A percentile compares a stretch with the other conserved stretches of the same genome.
These are phyloP conservation scores for Sarocladium oryzae DNA, from an alignment of 2,329 filamentous ascomycete species.

Conservation along the genomic window DNA sequence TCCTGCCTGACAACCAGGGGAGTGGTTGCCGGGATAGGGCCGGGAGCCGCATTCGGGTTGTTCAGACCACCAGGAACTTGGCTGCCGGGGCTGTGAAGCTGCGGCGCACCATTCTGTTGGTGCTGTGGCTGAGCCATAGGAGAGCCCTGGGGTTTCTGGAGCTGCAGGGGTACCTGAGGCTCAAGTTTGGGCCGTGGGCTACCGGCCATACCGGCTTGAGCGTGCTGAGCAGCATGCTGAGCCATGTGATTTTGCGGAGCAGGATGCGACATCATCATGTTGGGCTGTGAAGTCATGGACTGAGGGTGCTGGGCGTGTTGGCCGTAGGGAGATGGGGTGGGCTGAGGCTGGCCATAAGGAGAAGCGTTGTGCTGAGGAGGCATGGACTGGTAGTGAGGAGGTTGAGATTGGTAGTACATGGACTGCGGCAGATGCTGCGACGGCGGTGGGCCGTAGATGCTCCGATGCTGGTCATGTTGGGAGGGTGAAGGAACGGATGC, in stretches of 20 bases:
- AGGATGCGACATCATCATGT: slow-evolving; percentile 60
- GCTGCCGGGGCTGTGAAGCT: slow-evolving; percentile 32
- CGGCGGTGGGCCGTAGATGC: slow-evolving; percentile 74
- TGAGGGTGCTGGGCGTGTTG: slow-evolving; percentile 47
- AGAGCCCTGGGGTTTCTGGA: slow-evolving; percentile 48
- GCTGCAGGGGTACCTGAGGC: slow-evolving; percentile 52
- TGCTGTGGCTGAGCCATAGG: slow-evolving; percentile 34
- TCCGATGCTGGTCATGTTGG: slow-evolving; percentile 81
- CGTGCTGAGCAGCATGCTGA: slow-evolving; percentile 51
- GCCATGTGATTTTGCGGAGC: slow-evolving; percentile 51
- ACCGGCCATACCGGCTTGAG: slow-evolving; percentile 48
- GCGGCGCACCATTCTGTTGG: slow-evolving; percentile 27
- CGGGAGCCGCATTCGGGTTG: slow-evolving; percentile 87
- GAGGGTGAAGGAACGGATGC: slow-evolving; percentile 88
- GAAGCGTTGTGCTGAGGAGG: slow-evolving; percentile 53
- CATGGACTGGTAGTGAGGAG: slow-evolving; percentile 60
- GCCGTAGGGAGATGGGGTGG: slow-evolving; percentile 52
- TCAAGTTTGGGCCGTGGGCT: slow-evolving; percentile 60
- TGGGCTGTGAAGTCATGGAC: slow-evolving; percentile 57
- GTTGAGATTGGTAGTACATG: slow-evolving; percentile 67
- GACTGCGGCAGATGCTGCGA: slow-evolving; percentile 72
- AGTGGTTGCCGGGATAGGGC: slow-evolving; percentile 93
- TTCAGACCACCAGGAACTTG: slow-evolving; percentile 40
- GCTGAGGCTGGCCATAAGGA: slow-evolving; percentile 50
- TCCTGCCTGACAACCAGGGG: slow-evolving; percentile 91